These are phyloP conservation scores for Albophoma yamanashiensis DNA, from an alignment of 2,329 filamentous ascomycete genomes.

Conservation along the genomic window DNA sequence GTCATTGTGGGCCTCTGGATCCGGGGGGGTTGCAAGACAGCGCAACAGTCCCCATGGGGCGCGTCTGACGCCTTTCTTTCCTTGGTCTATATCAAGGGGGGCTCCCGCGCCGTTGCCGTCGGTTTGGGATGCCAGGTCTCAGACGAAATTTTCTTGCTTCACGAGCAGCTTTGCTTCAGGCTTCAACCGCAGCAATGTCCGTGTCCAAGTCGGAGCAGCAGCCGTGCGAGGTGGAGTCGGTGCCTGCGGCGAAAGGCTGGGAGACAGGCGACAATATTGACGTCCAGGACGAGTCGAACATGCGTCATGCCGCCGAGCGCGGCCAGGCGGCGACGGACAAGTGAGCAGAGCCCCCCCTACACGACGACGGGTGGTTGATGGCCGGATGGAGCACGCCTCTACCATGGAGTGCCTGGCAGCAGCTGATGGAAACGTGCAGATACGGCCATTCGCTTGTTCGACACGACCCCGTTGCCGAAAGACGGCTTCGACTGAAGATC, in stretches of 20 bases:
- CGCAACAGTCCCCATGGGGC: not conserved
- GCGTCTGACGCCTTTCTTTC: not conserved
- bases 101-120: not conserved
- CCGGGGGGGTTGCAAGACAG: not conserved
- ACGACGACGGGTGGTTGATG: not conserved
- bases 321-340: constrained; percentile 37
- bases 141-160: not conserved
- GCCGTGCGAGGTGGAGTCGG: not conserved
- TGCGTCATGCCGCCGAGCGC: constrained; percentile 23
- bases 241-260: not conserved
- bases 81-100: not conserved
- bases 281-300: not conserved
- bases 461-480: constrained; percentile 48
- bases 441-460: constrained; percentile 38
- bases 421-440: constrained; percentile 12
- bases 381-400: not conserved
- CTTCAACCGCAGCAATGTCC: not conserved
- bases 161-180: not conserved
- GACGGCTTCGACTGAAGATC: constrained; percentile 50
- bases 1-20: not conserved
- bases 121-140: not conserved
- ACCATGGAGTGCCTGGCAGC: not conserved
- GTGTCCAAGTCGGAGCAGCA: not conserved
- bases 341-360: constrained; percentile 12
- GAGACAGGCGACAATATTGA: not conserved